Conservation (phyloP, 441 rosid species). For the Corymbia calophylla region DNA sequence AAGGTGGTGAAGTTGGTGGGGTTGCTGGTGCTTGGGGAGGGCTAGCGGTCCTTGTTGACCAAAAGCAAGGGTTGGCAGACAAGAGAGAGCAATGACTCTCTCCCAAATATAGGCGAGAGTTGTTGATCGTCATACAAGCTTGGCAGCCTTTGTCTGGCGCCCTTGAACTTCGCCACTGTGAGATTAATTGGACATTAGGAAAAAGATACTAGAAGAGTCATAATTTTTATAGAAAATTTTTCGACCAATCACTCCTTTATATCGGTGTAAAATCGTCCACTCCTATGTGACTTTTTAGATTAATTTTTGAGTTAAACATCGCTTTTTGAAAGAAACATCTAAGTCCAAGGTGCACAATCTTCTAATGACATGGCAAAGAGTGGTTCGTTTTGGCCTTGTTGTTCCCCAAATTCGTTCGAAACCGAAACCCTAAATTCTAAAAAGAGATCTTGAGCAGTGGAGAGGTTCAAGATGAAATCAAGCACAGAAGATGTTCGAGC, state of each 20-base stretch:
- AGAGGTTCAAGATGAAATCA: not conserved
- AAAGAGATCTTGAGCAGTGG: not conserved
- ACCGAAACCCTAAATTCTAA: not conserved
- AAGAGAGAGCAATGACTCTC: too few species aligned
- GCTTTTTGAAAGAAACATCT: too few species aligned
- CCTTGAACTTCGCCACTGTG: too few species aligned
- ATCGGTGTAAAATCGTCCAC: rapidly evolving
- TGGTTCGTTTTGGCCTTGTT: not conserved
- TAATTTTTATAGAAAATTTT: not conserved
- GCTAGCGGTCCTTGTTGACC: rapidly evolving
- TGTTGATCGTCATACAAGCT: too few species aligned
- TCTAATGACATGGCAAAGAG: not conserved
- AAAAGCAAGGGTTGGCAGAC: too few species aligned
- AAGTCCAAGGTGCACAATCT: not conserved
- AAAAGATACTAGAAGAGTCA: rapidly evolving
- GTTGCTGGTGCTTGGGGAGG: too few species aligned
- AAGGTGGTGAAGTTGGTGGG: too few species aligned
- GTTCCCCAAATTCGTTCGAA: not conserved
- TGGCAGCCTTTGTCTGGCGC: too few species aligned
- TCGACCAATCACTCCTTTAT: rapidly evolving
- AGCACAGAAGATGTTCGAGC: not conserved
- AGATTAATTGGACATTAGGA: not conserved
- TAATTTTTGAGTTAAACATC: not conserved
- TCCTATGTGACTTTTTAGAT: not conserved
- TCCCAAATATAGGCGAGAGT: too few species aligned